A percentile compares a stretch with the other conserved stretches of the same genome.
Evolutionary conservation across 2,329 filamentous ascomycete genomes (phyloP).

Genomic region (Monosporascus sp.): DNA sequence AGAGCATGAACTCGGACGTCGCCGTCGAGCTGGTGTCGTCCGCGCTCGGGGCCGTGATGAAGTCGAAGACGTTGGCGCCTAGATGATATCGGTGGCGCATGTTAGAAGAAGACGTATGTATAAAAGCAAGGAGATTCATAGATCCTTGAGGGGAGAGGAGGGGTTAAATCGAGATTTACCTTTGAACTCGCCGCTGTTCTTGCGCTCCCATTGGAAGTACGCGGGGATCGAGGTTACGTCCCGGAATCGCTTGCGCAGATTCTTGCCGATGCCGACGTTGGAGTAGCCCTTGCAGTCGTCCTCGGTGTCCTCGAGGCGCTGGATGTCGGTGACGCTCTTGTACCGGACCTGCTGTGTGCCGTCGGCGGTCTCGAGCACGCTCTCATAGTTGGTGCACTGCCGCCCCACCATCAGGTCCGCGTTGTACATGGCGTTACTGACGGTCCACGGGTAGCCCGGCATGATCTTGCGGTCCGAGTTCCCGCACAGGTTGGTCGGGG

Average conservation of each 20-base stretch:
- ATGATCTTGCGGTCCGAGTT: conserved; percentile 2
- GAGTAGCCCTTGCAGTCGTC: conserved; percentile 9
- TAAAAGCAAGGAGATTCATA: background rate
- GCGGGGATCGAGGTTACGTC: conserved; percentile 3
- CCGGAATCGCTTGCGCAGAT: conserved; percentile 1
- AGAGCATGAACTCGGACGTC: conserved; percentile 19
- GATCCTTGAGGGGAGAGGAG: background rate
- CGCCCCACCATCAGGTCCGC: conserved; percentile 3
- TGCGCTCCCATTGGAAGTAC: conserved; percentile 3
- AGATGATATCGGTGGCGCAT: background rate
- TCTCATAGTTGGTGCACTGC: conserved; percentile 8
- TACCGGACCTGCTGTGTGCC: conserved; percentile 2
- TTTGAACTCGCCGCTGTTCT: conserved; percentile 2
- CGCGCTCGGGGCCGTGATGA: conserved; percentile 12
- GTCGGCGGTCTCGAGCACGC: conserved; percentile 1
- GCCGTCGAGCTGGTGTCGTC: conserved; percentile 9
- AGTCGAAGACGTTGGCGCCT: conserved; percentile 20
- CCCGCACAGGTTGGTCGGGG: conserved; percentile 3
- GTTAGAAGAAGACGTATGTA: background rate
- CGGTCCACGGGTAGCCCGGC: conserved; percentile 4
- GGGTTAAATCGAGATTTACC: background rate
- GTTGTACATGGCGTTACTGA: conserved; percentile 8
- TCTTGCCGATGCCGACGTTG: conserved; percentile 6
- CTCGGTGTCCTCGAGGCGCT: conserved; percentile 2
- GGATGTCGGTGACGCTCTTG: conserved; percentile 5